Evolutionary conservation across 225 moss, liverwort and hornwort genomes (phyloP), one percentile per base, ranked within the genome.

Genomic region (Lunularia cruciata): DNA sequence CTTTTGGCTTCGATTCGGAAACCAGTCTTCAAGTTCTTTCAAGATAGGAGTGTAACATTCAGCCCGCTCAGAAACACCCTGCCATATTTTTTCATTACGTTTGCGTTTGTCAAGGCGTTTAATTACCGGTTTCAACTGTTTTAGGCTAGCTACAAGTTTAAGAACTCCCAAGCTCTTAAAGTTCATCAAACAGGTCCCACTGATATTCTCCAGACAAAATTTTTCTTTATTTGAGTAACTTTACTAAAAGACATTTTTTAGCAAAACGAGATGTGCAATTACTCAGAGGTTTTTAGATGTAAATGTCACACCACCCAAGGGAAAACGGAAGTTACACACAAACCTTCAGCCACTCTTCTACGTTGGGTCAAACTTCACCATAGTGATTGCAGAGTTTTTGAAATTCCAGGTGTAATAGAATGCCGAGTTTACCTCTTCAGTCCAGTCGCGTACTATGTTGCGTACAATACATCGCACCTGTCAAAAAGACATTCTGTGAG

Each of bases 391-490:
- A 26, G 13, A 23, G 26, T 38, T 12, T 38, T 20, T 60, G 10
- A 52, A 25, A 47, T 14, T 47, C 52, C n/a, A n/a, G n/a, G n/a
- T n/a, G n/a, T n/a, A n/a, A n/a, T n/a, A n/a, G n/a, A 43, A 43
- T 40, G 63, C 23, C 12, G 5, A 20, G 38, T 19, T 53, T 58
- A 90, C 90, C 90, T 90, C 90, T 79, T 86, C 83, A 72, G 88
- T 79, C 90, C 90, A 90, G 55, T 90, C 90, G 57, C 90, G 84
- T 60, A 90, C 83, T 69, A 90, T 81, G 73, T 90, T 90, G 43
- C 90, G 84, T 52, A 90, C 63, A 27, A 90, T 90, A 64, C 90
- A 90, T 59, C 90, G 86, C 72, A 90, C 90, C 90, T 90, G 78
- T 45, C 25, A 18, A 31, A 23, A 8, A 58, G 58, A 58, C 1